Evolutionary conservation across 2,329 filamentous ascomycete species (phyloP).

Genomic region (Fusarium citri): DNA sequence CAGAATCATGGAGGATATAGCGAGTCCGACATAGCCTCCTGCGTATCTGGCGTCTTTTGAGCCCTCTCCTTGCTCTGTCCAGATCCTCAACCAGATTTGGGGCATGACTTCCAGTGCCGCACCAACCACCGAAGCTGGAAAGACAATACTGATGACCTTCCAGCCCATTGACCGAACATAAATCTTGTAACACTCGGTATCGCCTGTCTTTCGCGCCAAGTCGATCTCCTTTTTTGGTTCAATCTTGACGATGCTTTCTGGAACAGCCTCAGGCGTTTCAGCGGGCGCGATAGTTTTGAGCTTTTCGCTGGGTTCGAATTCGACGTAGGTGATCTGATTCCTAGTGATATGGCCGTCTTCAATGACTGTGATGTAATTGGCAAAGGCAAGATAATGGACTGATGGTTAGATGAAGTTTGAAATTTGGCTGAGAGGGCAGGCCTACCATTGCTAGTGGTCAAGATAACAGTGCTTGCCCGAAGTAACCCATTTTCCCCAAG

Average conservation of each 20-base stretch:
- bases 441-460: conserved; percentile 21
- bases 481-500: conserved; percentile 57
- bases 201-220: conserved; percentile 46
- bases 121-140: conserved; percentile 22
- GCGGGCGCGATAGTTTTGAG: not conserved
- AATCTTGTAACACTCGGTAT: conserved; percentile 47
- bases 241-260: not conserved
- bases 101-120: conserved; percentile 41
- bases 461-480: conserved; percentile 51
- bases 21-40: conserved; percentile 43
- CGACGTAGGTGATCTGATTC: conserved; percentile 42
- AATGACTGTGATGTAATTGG: conserved; percentile 45
- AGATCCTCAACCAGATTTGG: conserved; percentile 46
- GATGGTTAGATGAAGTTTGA: not conserved
- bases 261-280: fast-evolving
- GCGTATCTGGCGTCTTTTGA: conserved; percentile 35
- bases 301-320: conserved; percentile 22
- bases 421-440: fast-evolving
- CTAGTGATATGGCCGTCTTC: conserved; percentile 34
- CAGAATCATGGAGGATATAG: conserved; percentile 29
- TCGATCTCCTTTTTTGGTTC: conserved; percentile 32
- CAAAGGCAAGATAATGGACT: conserved; percentile 44
- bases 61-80: conserved; percentile 44
- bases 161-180: conserved; percentile 45
- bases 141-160: conserved; percentile 31